Evolutionary conservation across 2,329 filamentous ascomycete species (phyloP).

Genomic region (Rhinocladiella similis): DNA sequence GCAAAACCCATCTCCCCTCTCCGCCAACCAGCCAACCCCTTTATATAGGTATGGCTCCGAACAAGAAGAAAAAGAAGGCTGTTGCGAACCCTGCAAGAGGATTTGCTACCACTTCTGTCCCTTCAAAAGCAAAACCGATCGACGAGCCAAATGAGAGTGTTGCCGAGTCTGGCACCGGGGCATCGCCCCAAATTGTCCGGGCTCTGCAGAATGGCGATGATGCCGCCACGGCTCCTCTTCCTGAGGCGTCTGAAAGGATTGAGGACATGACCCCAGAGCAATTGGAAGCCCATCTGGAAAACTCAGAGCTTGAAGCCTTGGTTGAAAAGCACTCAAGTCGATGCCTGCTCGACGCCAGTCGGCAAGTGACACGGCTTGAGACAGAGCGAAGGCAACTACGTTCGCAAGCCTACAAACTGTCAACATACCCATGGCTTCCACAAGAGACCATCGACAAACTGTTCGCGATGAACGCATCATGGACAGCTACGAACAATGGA

Average conservation of each 20-base stretch:
- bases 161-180: conserved; percentile 5
- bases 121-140: conserved; percentile 70
- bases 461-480: conserved; percentile 61
- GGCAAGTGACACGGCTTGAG: conserved; percentile 75
- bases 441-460: conserved; percentile 76
- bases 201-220: background rate
- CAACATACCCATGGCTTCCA: conserved; percentile 76
- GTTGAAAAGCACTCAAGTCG: conserved; percentile 83
- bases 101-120: conserved; percentile 90
- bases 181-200: background rate
- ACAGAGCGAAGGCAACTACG: conserved; percentile 83
- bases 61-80: conserved; percentile 86
- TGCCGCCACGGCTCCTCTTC: background rate
- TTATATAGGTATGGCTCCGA: conserved; percentile 58
- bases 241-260: conserved; percentile 4
- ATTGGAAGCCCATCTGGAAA: conserved; percentile 83
- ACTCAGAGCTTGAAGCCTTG: conserved; percentile 82
- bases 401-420: conserved; percentile 71
- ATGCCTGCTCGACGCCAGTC: conserved; percentile 73
- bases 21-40: too few species aligned
- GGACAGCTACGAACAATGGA: conserved; percentile 59
- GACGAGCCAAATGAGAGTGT: conserved; percentile 33
- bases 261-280: conserved; percentile 76
- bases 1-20: too few species aligned
- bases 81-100: conserved; percentile 84